Base-by-base conservation (phyloP, 345 rosid genomes). In the Arabidopsis arenosa region DNA sequence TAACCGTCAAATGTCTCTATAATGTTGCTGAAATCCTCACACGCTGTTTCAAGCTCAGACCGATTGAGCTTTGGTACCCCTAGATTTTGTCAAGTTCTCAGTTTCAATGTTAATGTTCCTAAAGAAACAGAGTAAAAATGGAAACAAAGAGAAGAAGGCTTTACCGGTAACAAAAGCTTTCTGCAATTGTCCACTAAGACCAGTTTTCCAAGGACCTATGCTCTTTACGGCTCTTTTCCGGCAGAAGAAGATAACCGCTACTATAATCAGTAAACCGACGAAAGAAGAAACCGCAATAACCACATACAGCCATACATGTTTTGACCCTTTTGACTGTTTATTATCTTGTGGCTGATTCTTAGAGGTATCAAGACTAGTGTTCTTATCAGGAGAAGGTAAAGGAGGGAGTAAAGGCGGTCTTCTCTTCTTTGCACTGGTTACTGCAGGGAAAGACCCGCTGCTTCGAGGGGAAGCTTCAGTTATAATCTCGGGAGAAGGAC, bases 21-120 rank as follows among this genome's bases (percentile, higher is more conserved):
- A 14, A 95, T 90, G 70, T 95, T 95, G 86, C 99, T 92, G 86
- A 92, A 92, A 79, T 95, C 97, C 80, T 95, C 99, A 72, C 99
- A 95, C n/a, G 98, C 98, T 69, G 86, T 88, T 81, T 95, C 99
- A 74, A 95, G 93, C 64, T 89, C 97, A 1, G 85, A 26, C 62
- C 89, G 87, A 77, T 92, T 92, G 59, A 95, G 77, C 86, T 92
- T 95, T 1, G 98, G 99, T 57, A 95, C 98, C 9, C 99, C 97
- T 95, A 75, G 0, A 58, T 54, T 12, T 52, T 6, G 5, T 9
- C 39, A 57, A 74, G 49, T 23, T 11, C 30, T 72, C 40, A 72
- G 58, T 58, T 86, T 59, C 35, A 72, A 28, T 58, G 62, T 68
- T 40, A 18, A 48, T 7, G 56, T 32, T 49, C 7, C 37, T 17